phyloP scores from a whole-genome alignment of 495 filamentous ascomycete genomes.

The Lentithecium fluviatile region DNA sequence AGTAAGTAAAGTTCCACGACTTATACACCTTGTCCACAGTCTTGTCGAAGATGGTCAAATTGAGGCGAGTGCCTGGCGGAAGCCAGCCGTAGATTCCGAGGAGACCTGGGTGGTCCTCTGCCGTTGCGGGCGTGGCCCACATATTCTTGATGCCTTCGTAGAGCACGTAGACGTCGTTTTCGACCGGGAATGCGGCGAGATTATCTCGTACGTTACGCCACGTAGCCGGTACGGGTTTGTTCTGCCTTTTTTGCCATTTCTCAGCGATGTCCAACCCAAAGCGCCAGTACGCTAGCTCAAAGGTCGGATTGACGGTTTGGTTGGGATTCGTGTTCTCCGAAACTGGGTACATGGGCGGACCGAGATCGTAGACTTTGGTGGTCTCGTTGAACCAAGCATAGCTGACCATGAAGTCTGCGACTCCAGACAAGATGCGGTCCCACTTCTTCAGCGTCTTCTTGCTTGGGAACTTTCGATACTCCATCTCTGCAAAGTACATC shows the following conservation, averaged over 20 bases:
- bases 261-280: conserved; percentile 49
- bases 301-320: conserved; percentile 51
- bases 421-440: conserved; percentile 47
- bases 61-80: conserved; percentile 47
- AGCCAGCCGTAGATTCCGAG: conserved; percentile 51
- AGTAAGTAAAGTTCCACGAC: conserved; percentile 50
- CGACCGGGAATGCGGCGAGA: conserved; percentile 50
- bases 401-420: conserved; percentile 54
- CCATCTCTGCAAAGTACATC: conserved; percentile 55
- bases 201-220: conserved; percentile 49
- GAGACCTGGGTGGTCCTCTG: conserved; percentile 54
- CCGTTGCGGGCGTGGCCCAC: conserved; percentile 48
- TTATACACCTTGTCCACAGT: conserved; percentile 49
- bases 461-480: conserved; percentile 48
- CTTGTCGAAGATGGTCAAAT: conserved; percentile 44
- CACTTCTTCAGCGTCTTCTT: conserved; percentile 46
- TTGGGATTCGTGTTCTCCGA: conserved; percentile 55
- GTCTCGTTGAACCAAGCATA: conserved; percentile 51
- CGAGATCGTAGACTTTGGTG: conserved; percentile 50
- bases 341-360: conserved; percentile 55
- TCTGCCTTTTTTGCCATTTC: conserved; percentile 39
- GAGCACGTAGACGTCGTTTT: conserved; percentile 48
- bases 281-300: conserved; percentile 55
- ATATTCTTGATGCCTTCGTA: conserved; percentile 54
- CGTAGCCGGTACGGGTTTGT: conserved; percentile 37